Evolutionary conservation across 208 protist genomes (phyloP), one percentile per base, ranked within the genome.

Genomic region (Trypanosoma boissoni): DNA sequence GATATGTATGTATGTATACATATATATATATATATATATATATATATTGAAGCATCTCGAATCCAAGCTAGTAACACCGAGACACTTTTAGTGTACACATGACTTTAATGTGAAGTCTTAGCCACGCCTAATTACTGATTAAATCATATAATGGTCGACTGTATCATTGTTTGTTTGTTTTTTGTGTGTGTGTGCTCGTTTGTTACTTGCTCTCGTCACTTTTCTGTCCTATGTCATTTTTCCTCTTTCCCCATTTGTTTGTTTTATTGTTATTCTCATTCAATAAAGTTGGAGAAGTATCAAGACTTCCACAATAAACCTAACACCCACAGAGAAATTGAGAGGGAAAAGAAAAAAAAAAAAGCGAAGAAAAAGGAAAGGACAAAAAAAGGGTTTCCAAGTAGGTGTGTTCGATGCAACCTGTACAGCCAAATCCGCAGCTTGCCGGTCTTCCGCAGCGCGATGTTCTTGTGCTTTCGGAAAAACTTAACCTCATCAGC

Each of bases 381-480:
- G 12, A 39, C 34, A 45, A 48, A 48, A 27, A 12, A 46, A 46
- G 6, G 16, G 5, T 56, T 2, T 56, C 1, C 34, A 16, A 39
- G 8, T 16, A 39, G 12, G 6, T 39, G 12, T 12, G 34, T 39
- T 39, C 34, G 14, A 87, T 88, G 79, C 80, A 91, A 69, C 74
- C 84, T 1, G 64, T 70, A 7, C 78, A 84, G 56, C 45, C 68
- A 0, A 86, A 86, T 46, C 67, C 71, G 1, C 67, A 73, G 64
- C 65, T 91, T 27, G 58, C 74, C 18, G 78, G 78, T 9, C 58
- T 91, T 37, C 63, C 64, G 9, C 86, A 88, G 51, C 50, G 61
- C 26, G 83, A 94, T 49, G 73, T 61, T 20, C 56, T 94, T 10
- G 68, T 88, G 36, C 63, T 89, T 29, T 75, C 80, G 6, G 86